Percentiles rank a stretch among this genome's conserved stretches.
Conservation (phyloP, 352 stramenopile species). For the Globisporangium parvum region DNA sequence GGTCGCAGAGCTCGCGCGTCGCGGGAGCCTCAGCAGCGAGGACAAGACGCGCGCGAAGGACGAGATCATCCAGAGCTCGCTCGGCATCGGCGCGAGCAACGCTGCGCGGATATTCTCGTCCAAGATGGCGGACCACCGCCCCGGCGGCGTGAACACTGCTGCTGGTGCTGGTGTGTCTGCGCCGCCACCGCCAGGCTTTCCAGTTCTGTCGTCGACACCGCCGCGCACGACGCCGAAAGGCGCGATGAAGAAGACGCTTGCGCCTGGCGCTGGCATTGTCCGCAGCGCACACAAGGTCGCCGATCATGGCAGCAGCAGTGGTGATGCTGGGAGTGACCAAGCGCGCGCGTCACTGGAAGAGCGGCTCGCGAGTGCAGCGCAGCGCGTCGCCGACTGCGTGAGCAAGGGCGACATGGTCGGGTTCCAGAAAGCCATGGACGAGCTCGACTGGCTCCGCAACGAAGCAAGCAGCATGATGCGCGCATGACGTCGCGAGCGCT, state of each 20-base stretch:
- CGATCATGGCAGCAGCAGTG: background rate
- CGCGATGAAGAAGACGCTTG: conserved; percentile 41
- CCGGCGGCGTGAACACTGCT: background rate
- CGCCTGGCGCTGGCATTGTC: conserved; percentile 49
- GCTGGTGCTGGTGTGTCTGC: conserved; percentile 17
- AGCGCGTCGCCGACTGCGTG: conserved; percentile 70
- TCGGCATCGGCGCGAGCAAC: conserved; percentile 63
- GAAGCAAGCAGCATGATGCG: conserved; percentile 75
- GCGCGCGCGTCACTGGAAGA: conserved; percentile 39
- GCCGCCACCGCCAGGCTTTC: conserved; percentile 43
- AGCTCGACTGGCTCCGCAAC: conserved; percentile 71
- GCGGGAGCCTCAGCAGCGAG: conserved; percentile 72
- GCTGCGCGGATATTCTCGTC: conserved; percentile 50
- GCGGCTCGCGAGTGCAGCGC: conserved; percentile 51
- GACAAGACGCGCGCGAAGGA: conserved; percentile 83
- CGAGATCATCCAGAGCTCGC: conserved; percentile 85
- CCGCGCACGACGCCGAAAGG: conserved; percentile 48
- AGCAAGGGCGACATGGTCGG: conserved; percentile 73
- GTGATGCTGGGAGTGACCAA: conserved; percentile 11
- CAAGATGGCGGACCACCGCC: conserved; percentile 34
- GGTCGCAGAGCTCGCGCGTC: conserved; percentile 68
- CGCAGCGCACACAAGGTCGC: conserved; percentile 30
- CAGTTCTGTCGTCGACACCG: conserved; percentile 24
- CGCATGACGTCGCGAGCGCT: conserved; percentile 22
- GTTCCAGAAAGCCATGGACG: conserved; percentile 78